Evolutionary conservation across 2,329 filamentous ascomycete species (phyloP).

Genomic region (Ophiosphaerella korrae): DNA sequence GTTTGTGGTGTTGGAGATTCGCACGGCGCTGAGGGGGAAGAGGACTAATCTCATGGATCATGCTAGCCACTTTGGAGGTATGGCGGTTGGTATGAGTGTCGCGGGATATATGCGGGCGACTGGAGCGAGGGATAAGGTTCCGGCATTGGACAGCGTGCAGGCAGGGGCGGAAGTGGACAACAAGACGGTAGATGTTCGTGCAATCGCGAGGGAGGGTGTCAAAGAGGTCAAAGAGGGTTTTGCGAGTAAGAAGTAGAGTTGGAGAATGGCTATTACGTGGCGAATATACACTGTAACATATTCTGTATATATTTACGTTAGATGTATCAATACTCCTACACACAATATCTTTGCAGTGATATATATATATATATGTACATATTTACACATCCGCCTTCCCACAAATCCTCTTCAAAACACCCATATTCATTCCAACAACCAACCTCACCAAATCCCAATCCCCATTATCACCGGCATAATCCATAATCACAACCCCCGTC

Average conservation of each 20-base stretch:
- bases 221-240: constrained; percentile 44
- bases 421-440: constrained; percentile 90
- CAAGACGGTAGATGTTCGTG: constrained; percentile 32
- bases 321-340: neutral
- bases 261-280: neutral
- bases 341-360: constrained; percentile 40
- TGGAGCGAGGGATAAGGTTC: constrained; percentile 28
- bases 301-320: neutral
- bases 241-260: neutral
- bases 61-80: constrained; percentile 45
- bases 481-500: constrained; percentile 88
- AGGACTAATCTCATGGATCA: constrained; percentile 33
- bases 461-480: constrained; percentile 85
- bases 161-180: constrained; percentile 11
- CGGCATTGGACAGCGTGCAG: constrained; percentile 10
- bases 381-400: neutral
- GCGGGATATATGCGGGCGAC: constrained; percentile 35
- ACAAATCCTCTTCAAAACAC: constrained; percentile 38
- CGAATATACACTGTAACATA: constrained; percentile 1
- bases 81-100: constrained; percentile 27
- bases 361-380: constrained; percentile 53
- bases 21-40: constrained; percentile 14
- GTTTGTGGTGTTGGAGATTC: constrained; percentile 34
- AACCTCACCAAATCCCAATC: constrained; percentile 91
- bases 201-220: constrained; percentile 25